phyloP scores from a whole-genome alignment of 768 basidiomycete species.

The Termitomyces sp. region DNA sequence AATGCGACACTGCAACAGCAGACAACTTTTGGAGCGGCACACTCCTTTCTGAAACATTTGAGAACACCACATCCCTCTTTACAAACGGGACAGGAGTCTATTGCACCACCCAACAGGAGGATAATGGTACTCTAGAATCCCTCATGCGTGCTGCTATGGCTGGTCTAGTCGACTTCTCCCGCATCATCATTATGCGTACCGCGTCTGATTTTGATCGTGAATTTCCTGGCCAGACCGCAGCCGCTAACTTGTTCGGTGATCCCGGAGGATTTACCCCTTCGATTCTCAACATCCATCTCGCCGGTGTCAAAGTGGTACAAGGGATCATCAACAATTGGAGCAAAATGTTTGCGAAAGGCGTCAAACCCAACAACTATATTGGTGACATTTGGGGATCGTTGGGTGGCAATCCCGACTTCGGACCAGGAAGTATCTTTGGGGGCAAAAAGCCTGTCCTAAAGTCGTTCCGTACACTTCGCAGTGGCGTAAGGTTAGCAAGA shows the following conservation, averaged over 20 bases:
- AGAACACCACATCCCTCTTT: constrained; percentile 9
- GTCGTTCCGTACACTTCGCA: neutral
- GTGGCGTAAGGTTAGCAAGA: neutral
- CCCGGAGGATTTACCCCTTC: constrained; percentile 9
- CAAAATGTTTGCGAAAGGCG: constrained; percentile 2
- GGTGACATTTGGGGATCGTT: constrained; percentile 12
- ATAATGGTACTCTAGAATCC: constrained; percentile 12
- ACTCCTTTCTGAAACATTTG: constrained; percentile 12
- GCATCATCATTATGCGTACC: constrained; percentile 15
- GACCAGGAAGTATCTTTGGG: constrained; percentile 5
- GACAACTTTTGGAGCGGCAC: constrained; percentile 9
- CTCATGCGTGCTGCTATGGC: constrained; percentile 6
- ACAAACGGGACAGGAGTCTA: constrained; percentile 12
- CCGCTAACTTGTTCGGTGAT: constrained; percentile 6
- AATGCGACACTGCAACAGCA: constrained; percentile 10
- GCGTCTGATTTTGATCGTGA: constrained; percentile 13
- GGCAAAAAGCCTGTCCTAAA: neutral
- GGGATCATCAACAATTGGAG: constrained; percentile 6
- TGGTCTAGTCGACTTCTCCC: constrained; percentile 10
- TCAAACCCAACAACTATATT: constrained; percentile 11
- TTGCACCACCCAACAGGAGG: constrained; percentile 12
- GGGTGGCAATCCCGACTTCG: constrained; percentile 12
- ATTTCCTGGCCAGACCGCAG: constrained; percentile 6
- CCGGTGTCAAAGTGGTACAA: constrained; percentile 10
- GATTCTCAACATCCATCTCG: constrained; percentile 9